phyloP scores from a whole-genome alignment of 2,329 filamentous ascomycete species.

The Aspergillus fischeri region DNA sequence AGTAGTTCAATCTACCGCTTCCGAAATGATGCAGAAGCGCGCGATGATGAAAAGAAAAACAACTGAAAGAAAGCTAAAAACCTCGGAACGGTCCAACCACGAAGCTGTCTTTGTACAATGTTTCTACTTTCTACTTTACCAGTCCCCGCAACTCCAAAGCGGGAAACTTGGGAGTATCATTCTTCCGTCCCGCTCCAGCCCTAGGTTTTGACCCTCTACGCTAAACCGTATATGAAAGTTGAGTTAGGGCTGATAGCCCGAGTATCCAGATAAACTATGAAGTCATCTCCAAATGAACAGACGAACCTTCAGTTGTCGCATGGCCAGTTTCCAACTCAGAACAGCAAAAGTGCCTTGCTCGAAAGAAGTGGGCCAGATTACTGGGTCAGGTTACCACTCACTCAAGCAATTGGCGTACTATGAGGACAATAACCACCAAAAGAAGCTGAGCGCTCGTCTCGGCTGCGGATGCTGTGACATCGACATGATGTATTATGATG shows the following conservation, averaged over 20 bases:
- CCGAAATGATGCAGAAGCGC: neutral
- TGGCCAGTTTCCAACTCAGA: neutral
- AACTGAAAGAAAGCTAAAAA: neutral
- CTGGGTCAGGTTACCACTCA: neutral
- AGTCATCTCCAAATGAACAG: neutral
- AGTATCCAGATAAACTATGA: neutral
- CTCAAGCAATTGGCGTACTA: neutral
- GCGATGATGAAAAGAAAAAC: neutral
- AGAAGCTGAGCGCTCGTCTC: neutral
- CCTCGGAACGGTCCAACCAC: neutral
- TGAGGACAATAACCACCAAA: neutral
- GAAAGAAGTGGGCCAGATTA: neutral
- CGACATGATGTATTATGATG: conserved; percentile 35
- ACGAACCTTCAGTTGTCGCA: neutral
- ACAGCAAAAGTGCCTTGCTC: neutral
- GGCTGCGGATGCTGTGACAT: conserved; percentile 21
- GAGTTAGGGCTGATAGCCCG: conserved; percentile 21
- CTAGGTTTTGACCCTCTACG: conserved; percentile 28
- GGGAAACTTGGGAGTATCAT: conserved; percentile 12
- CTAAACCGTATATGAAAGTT: conserved; percentile 8
- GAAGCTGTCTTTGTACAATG: conserved; percentile 3
- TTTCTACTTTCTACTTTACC: neutral
- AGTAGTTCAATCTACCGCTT: neutral
- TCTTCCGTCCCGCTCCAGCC: conserved; percentile 21
- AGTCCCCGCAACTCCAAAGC: conserved; percentile 20